These are phyloP conservation scores for Quercus phellos DNA, from an alignment of 331 rosid genomes.

Conservation along the genomic window DNA sequence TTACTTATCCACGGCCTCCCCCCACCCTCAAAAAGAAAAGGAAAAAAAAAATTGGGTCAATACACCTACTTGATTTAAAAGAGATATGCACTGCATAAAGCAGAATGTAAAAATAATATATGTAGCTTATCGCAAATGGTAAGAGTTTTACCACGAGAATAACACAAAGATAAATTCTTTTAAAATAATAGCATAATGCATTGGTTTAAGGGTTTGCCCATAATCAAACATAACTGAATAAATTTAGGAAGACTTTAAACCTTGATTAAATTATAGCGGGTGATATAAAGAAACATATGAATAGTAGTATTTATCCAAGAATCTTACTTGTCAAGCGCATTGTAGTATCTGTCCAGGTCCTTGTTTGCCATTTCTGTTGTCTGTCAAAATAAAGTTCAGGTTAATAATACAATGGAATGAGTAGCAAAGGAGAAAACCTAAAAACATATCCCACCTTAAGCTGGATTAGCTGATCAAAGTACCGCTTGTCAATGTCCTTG, in stretches of 20 bases:
- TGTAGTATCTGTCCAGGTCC: constrained; percentile 96
- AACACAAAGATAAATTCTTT: background rate
- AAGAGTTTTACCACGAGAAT: background rate
- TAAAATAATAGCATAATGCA: background rate
- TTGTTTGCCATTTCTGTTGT: constrained; percentile 99
- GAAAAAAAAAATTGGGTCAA: background rate
- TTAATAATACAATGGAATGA: constrained; percentile 8
- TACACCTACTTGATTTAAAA: background rate
- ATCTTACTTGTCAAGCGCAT: constrained; percentile 91
- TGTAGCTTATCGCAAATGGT: background rate
- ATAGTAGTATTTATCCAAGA: background rate
- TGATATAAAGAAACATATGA: constrained; percentile 13
- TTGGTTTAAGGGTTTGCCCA: background rate
- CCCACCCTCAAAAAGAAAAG: no score
- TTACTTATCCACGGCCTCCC: no score
- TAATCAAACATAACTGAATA: background rate
- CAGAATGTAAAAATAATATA: background rate
- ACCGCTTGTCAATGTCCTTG: constrained; percentile 89
- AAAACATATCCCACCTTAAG: constrained; percentile 58
- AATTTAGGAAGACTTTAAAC: background rate
- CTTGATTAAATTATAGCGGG: background rate
- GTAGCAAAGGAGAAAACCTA: constrained; percentile 1
- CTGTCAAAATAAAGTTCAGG: constrained; percentile 37
- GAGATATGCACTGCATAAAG: background rate
- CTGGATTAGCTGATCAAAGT: constrained; percentile 87